Percentiles rank a stretch among this genome's conserved stretches.
phyloP scores from a whole-genome alignment of 768 basidiomycete genomes.

The Termitomyces sp. region DNA sequence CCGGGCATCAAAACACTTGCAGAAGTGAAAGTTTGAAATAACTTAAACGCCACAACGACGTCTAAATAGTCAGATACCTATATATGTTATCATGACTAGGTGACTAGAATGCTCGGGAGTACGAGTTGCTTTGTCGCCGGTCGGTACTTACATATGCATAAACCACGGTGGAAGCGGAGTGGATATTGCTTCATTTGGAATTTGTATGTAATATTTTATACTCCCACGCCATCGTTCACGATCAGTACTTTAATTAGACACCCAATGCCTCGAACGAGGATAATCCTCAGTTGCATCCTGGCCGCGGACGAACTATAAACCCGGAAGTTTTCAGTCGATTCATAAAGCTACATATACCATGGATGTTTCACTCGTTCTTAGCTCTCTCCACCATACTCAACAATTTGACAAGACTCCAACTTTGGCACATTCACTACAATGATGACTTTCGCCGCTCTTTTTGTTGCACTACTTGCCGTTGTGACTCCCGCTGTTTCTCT shows the following conservation, averaged over 20 bases:
- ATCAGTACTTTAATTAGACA: neutral
- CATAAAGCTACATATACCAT: neutral
- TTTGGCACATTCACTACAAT: neutral
- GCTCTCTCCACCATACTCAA: neutral
- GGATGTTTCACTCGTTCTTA: neutral
- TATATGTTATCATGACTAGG: too few species aligned
- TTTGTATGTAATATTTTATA: too few species aligned
- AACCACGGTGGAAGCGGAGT: too few species aligned
- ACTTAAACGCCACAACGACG: too few species aligned
- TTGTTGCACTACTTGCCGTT: slow-evolving; percentile 16
- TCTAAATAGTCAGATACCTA: too few species aligned
- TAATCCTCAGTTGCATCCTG: neutral
- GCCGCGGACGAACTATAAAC: neutral
- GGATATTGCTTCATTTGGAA: too few species aligned
- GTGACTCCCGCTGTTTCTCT: slow-evolving; percentile 15
- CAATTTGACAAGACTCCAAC: neutral
- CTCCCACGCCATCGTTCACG: neutral
- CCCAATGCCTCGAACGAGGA: neutral
- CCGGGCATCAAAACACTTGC: too few species aligned
- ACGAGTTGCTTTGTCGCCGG: too few species aligned
- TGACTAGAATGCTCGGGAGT: too few species aligned
- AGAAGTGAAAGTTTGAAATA: too few species aligned
- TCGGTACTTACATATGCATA: too few species aligned
- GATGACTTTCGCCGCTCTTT: slow-evolving; percentile 12
- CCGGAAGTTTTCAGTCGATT: neutral